Evolutionary conservation across 495 filamentous ascomycete genomes (phyloP).

Genomic region (Cercophora newfieldiana): DNA sequence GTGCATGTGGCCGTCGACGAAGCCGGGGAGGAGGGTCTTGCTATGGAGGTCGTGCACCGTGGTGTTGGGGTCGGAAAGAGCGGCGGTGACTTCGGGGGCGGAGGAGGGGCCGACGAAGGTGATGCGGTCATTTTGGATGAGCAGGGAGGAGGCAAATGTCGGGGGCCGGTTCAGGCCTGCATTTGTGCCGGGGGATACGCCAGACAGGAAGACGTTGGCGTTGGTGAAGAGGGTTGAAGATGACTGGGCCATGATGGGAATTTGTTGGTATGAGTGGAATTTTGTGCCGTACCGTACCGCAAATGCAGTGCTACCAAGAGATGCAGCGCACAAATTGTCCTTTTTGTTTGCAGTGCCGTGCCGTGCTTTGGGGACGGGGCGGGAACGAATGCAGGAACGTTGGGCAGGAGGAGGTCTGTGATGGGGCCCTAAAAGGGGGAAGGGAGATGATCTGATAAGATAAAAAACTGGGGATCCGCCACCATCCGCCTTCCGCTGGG

Average conservation of each 20-base stretch:
- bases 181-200: constrained; percentile 30
- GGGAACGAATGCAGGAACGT: neutral
- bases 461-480: neutral
- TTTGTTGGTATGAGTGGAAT: constrained; percentile 17
- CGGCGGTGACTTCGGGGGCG: constrained; percentile 35
- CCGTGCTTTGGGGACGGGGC: neutral
- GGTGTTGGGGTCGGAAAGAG: constrained; percentile 31
- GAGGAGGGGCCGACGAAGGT: constrained; percentile 44
- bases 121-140: constrained; percentile 39
- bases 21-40: constrained; percentile 58
- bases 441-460: constrained; percentile 17
- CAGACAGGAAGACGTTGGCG: constrained; percentile 29
- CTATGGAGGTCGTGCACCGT: constrained; percentile 50
- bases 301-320: neutral
- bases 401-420: neutral
- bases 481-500: neutral
- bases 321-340: too few species aligned
- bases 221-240: constrained; percentile 37
- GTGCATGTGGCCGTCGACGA: constrained; percentile 67
- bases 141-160: constrained; percentile 41
- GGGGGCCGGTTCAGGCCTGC: constrained; percentile 27
- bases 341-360: constrained; percentile 2
- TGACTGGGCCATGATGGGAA: constrained; percentile 14
- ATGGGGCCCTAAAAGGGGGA: neutral
- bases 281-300: neutral